Base-by-base conservation (phyloP, 306 rosid genomes). In the Citrullus amarus region DNA sequence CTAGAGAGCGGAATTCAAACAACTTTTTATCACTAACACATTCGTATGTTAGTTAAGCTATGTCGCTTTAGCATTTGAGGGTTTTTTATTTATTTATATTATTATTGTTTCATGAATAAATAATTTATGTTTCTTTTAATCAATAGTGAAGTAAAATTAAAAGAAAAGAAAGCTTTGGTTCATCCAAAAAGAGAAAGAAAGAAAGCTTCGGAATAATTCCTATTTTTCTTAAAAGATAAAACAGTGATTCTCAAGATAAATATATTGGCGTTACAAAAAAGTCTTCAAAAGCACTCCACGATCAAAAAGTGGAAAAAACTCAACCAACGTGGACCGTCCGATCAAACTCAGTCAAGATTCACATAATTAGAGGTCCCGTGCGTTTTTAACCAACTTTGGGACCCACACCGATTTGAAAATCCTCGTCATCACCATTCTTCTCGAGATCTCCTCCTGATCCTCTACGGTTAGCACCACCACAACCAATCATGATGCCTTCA, bases 251-350 rank as follows among this genome's bases (percentile, higher is more conserved):
- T 70, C 25, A 70, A 20, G 58, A 46, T 71, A 25, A 46, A 43
- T 4, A 70, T 6, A 70, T 22, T 15, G 6, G 43, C 2, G 9
- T 70, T 70, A 44, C 10, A 22, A 44, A 12, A 48, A 70, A 46
- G 77, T 41, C 77, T 71, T 71, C 10, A 71, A 71, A 71, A 71
- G 77, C 77, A 71, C 77, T 71, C 77, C 57, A 71, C 25, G 4
- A 28, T 7, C 0, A 44, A 16, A 25, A 30, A 46, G 57, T 41
- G 14, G 14, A 9, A 1, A 43, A 69, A 22, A 28, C 28, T 72
- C 60, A 46, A 71, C 13, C 4, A 71, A 48, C 59, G 0, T 71
- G 77, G 14, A 16, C 77, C 77, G 77, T 71, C 59, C 43, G 77
- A 71, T 71, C n/a, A 41, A 25, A 5, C 13, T 10, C 2, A 72